Evolutionary conservation across 2,329 filamentous ascomycete species (phyloP).

Genomic region (Talaromyces rugulosus): DNA sequence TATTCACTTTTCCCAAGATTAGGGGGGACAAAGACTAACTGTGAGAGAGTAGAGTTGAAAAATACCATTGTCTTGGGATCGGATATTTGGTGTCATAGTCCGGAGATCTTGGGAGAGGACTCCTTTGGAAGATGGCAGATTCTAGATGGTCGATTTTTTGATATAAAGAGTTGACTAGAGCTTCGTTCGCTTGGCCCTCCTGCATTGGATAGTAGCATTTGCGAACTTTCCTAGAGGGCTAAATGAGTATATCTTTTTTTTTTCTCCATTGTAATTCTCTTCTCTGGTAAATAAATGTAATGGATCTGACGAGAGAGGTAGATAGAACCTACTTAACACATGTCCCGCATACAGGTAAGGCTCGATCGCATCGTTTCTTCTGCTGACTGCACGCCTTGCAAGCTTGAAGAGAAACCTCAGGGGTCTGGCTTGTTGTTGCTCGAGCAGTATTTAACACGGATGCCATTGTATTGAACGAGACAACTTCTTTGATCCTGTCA

Average conservation of each 20-base stretch:
- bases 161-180: conserved; percentile 8
- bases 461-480: neutral
- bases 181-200: conserved; percentile 1
- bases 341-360: conserved; percentile 6
- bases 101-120: neutral
- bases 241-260: neutral
- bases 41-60: conserved; percentile 2
- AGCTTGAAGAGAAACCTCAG: conserved; percentile 1
- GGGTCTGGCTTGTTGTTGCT: neutral
- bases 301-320: too few relatives aligned
- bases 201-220: conserved; percentile 8
- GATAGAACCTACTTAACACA: conserved; percentile 6
- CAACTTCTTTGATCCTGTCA: neutral
- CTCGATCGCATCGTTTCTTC: conserved; percentile 9
- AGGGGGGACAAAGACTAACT: neutral
- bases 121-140: neutral
- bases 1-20: neutral
- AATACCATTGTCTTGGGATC: conserved; percentile 8
- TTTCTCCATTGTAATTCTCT: too few relatives aligned
- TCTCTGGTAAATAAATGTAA: neutral
- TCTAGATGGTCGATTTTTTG: conserved; percentile 7
- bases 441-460: neutral
- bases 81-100: neutral
- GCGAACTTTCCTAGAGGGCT: conserved; percentile 3
- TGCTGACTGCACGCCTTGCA: conserved; percentile 9